A percentile compares a stretch with the other conserved stretches of the same genome.
Evolutionary conservation across 495 filamentous ascomycete species (phyloP).

Genomic region (Lasiosphaeris hirsuta): DNA sequence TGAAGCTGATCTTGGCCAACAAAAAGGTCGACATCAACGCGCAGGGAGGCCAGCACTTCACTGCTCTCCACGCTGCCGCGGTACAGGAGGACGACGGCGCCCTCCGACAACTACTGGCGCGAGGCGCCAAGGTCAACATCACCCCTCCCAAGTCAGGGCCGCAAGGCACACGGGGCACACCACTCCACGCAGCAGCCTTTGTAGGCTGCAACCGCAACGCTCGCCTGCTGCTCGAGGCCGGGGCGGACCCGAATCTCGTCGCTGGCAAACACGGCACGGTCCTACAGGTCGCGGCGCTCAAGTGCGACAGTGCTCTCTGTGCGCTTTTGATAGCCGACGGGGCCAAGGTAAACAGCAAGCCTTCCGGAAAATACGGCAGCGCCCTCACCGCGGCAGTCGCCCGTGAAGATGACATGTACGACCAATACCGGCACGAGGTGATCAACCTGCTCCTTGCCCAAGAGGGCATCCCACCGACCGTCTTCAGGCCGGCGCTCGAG

Average conservation of each 20-base stretch:
- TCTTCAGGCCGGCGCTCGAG: too few relatives aligned
- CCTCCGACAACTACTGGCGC: constrained; percentile 8
- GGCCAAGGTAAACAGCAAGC: too few relatives aligned
- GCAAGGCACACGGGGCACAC: neutral
- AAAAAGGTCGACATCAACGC: neutral
- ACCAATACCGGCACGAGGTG: too few relatives aligned
- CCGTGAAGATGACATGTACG: too few relatives aligned
- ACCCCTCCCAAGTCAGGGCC: constrained; percentile 2
- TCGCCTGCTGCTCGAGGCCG: constrained; percentile 9
- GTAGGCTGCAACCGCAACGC: constrained; percentile 15
- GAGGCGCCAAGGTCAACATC: constrained; percentile 2
- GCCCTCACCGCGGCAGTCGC: too few relatives aligned
- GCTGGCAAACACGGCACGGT: constrained; percentile 12
- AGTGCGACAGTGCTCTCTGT: neutral
- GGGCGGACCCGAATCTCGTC: constrained; percentile 10
- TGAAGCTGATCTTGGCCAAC: neutral
- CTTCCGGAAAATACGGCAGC: too few relatives aligned
- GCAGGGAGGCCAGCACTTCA: constrained; percentile 4
- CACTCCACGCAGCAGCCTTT: constrained; percentile 2
- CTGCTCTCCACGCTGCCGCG: constrained; percentile 12
- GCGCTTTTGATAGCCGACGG: too few relatives aligned
- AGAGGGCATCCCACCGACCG: too few relatives aligned
- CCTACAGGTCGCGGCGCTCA: constrained; percentile 8
- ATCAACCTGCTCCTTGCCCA: too few relatives aligned
- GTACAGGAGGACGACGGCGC: constrained; percentile 10